Base-by-base conservation (phyloP, 352 stramenopile genomes). In the Phytopythium delawarense region DNA sequence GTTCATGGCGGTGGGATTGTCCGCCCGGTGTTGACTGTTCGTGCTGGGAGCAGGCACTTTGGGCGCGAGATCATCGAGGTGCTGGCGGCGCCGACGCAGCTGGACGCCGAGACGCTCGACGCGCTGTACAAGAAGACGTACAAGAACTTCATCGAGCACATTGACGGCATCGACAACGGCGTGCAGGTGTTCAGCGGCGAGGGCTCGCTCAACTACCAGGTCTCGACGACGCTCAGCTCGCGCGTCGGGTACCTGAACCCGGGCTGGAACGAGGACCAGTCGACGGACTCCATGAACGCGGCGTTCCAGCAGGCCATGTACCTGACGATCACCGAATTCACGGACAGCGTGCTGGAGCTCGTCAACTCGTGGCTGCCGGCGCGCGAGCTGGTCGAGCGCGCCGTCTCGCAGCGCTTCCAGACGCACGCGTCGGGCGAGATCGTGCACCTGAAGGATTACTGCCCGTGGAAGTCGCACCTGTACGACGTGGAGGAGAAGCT, bases 141-240 rank as follows among this genome's bases (percentile, higher is more conserved):
- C 83, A 90, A 98, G 72, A 92, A 84, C 57, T 98, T 99, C 52
- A 89, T 99, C 34, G 96, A 99, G 82, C 92, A 98, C 63, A 96
- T 99, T 58, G 97, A 99, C 77, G 97, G 94, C 40, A 99, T 99
- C 65, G 97, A 99, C 83, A 99, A 99, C 61, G 97, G 97, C 57
- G 92, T 99, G 2, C 94, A 99, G 65, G 70, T 91, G 46, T 71
- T 70, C 37, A 75, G 53, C 37, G 73, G 67, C 3, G 70, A 66
- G 6, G 76, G 68, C 0, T 70, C 76, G 35, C 72, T 88, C 60
- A 94, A 91, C 62, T 96, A 96, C 69, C 62, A 75, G 35, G 71
- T 96, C 53, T 84, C 83, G 28, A 91, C 87, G 34, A 91, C 75
- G 54, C 76, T 96, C 30, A 94, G 84, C 63, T 76, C 66, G 42